These are phyloP conservation scores for Podospora fimiseda DNA, from an alignment of 495 filamentous ascomycete genomes.

Conservation along the genomic window DNA sequence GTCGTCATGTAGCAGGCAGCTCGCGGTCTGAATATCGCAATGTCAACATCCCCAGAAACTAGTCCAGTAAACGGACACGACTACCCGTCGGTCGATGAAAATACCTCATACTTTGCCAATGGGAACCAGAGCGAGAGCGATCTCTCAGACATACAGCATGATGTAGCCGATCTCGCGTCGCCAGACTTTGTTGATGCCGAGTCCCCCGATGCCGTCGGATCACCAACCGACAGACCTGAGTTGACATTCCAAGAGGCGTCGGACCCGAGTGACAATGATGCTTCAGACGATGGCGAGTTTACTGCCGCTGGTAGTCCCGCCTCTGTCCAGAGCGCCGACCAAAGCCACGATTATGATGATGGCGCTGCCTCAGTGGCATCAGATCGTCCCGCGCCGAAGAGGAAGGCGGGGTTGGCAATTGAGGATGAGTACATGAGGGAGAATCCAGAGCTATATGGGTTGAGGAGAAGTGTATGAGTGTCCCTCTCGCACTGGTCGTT, in stretches of 20 bases:
- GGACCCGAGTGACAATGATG: slow-evolving; percentile 58
- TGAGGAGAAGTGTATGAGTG: slow-evolving; percentile 76
- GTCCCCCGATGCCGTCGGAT: slow-evolving; percentile 44
- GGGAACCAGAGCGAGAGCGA: slow-evolving; percentile 40
- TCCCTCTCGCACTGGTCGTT: slow-evolving; percentile 1
- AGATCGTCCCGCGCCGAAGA: slow-evolving; percentile 60
- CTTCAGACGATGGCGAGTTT: slow-evolving; percentile 75
- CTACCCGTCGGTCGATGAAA: slow-evolving; percentile 26
- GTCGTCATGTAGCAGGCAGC: slow-evolving; percentile 41
- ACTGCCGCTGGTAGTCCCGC: slow-evolving; percentile 59
- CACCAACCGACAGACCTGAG: slow-evolving; percentile 63
- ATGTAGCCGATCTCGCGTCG: slow-evolving; percentile 19
- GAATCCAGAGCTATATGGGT: slow-evolving; percentile 93
- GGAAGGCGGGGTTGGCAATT: slow-evolving; percentile 57
- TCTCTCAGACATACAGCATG: slow-evolving; percentile 40
- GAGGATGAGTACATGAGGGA: slow-evolving; percentile 79
- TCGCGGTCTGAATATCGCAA: slow-evolving; percentile 32
- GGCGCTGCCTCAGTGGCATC: slow-evolving; percentile 59
- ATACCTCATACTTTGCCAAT: slow-evolving; percentile 23
- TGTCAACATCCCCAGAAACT: slow-evolving; percentile 45
- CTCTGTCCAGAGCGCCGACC: slow-evolving; percentile 39
- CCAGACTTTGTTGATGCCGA: slow-evolving; percentile 45
- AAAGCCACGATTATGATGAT: slow-evolving; percentile 36
- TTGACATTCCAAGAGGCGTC: slow-evolving; percentile 25
- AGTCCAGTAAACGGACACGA: slow-evolving; percentile 39